Evolutionary conservation across 768 basidiomycete genomes (phyloP).

Genomic region (Suillus hirtellus): DNA sequence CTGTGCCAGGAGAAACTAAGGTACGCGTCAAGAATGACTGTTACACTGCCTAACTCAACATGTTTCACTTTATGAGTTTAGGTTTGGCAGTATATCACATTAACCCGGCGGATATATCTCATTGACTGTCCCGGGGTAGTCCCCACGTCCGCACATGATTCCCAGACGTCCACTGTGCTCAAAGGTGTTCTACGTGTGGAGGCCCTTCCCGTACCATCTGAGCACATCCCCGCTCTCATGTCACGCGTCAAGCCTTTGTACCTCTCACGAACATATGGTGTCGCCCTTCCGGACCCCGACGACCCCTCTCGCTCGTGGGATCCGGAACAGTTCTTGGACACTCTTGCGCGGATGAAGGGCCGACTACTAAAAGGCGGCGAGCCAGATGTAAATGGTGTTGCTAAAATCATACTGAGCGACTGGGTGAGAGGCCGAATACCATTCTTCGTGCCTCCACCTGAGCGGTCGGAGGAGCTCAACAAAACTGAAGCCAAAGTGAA

Average conservation of each 20-base stretch:
- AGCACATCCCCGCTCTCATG: conserved; percentile 88
- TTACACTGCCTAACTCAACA: not conserved
- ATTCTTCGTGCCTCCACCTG: conserved; percentile 92
- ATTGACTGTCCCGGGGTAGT: conserved; percentile 99
- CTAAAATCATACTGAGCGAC: conserved; percentile 93
- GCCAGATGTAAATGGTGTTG: conserved; percentile 87
- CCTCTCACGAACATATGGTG: conserved; percentile 80
- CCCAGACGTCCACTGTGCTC: conserved; percentile 87
- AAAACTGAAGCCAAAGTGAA: conserved; percentile 50
- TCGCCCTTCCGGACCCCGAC: conserved; percentile 61
- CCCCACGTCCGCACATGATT: conserved; percentile 88
- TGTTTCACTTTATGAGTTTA: conserved; percentile 15
- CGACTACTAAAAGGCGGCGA: conserved; percentile 93
- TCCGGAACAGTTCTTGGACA: conserved; percentile 78
- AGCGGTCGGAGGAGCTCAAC: conserved; percentile 71
- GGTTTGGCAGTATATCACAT: conserved; percentile 99
- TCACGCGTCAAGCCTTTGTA: conserved; percentile 91
- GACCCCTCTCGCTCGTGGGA: conserved; percentile 58
- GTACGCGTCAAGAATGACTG: conserved; percentile 21
- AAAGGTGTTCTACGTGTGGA: conserved; percentile 98
- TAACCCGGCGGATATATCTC: conserved; percentile 94
- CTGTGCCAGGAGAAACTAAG: conserved; percentile 98
- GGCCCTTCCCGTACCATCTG: conserved; percentile 87
- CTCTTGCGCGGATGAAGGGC: conserved; percentile 88
- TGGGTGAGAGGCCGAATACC: conserved; percentile 98